Percentiles rank a stretch among this genome's conserved stretches.
Conservation (phyloP, 257 asterid genomes). For the Asclepias syriaca region DNA sequence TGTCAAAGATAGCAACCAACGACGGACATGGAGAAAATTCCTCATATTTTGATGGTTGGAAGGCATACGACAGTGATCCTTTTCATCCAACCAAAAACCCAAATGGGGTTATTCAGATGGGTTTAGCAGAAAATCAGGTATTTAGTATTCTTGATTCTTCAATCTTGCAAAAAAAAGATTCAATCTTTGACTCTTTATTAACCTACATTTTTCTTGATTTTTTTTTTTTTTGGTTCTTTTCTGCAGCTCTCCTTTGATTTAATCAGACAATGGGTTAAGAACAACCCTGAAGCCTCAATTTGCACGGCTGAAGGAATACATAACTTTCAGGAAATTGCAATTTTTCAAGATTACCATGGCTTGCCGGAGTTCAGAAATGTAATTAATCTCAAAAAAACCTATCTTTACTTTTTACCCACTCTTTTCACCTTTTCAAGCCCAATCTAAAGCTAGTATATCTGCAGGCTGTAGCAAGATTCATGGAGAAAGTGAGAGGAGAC, state of each 20-base stretch:
- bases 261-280: constrained; percentile 21
- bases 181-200: not conserved
- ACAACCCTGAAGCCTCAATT: constrained; percentile 30
- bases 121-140: constrained; percentile 37
- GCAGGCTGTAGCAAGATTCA: constrained; percentile 81
- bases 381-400: not conserved
- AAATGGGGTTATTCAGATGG: constrained; percentile 30
- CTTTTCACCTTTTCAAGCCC: no score
- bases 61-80: constrained; percentile 39
- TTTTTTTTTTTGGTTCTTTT: not conserved
- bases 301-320: constrained; percentile 24
- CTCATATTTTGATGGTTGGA: constrained; percentile 43
- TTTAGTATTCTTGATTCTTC: not conserved
- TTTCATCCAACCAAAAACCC: constrained; percentile 21
- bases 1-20: constrained; percentile 32
- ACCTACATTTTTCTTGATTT: not conserved
- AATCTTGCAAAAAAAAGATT: no score
- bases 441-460: not conserved
- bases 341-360: constrained; percentile 45
- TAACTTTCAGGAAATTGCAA: constrained; percentile 27
- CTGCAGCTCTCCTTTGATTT: constrained; percentile 31
- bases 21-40: constrained; percentile 43
- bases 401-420: no score
- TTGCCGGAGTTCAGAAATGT: constrained; percentile 73
- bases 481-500: constrained; percentile 79